These are phyloP conservation scores for Crataegus laevigata DNA, from an alignment of 306 rosid genomes.

Conservation along the genomic window DNA sequence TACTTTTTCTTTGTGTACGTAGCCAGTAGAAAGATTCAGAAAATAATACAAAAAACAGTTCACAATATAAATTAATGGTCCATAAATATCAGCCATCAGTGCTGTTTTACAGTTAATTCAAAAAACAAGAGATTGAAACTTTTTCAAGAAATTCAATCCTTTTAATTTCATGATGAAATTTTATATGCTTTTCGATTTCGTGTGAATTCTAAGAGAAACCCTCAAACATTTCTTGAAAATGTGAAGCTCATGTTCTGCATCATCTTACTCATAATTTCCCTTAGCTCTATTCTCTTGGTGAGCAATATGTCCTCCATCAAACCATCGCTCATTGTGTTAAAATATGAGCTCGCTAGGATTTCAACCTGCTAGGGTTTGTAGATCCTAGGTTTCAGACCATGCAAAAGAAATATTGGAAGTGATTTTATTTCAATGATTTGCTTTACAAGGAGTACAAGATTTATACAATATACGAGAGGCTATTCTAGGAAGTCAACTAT, in stretches of 20 bases:
- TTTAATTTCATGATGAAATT: neutral
- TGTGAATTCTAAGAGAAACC: constrained; percentile 7
- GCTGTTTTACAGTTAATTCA: neutral
- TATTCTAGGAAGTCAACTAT: no score
- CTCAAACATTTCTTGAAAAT: constrained; percentile 4
- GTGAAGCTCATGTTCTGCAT: constrained; percentile 7
- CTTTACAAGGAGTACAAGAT: no score
- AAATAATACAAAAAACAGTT: neutral
- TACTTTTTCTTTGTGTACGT: neutral
- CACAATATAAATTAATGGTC: neutral
- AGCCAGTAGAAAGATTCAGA: no score
- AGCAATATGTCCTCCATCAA: neutral
- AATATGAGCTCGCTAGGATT: no score
- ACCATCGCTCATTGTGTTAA: neutral
- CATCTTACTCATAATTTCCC: neutral
- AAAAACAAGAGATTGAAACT: neutral
- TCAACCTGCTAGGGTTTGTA: no score
- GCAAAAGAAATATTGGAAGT: no score
- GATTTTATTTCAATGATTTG: no score
- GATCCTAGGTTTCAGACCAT: no score
- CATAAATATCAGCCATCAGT: neutral
- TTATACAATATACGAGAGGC: no score
- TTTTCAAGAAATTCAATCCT: neutral
- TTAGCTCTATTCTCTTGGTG: constrained; percentile 4
- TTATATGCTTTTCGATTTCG: neutral